Evolutionary conservation across 371 early-diverging fungal species (phyloP).

Genomic region (Mortierella sp.): DNA sequence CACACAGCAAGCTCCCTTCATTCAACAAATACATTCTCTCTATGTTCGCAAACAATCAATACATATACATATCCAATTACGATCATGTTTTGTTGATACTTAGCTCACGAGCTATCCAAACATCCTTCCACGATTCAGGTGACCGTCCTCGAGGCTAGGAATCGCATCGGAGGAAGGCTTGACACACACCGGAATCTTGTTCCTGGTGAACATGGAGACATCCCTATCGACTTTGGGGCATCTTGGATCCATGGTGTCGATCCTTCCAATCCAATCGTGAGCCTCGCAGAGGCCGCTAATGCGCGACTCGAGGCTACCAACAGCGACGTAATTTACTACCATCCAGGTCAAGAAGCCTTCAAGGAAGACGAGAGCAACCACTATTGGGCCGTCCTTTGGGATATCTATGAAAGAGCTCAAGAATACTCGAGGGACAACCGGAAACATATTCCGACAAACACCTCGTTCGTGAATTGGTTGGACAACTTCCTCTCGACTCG

Average conservation of each 20-base stretch:
- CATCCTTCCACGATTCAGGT: constrained; percentile 55
- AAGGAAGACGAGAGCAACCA: constrained; percentile 44
- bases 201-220: constrained; percentile 20
- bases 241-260: constrained; percentile 57
- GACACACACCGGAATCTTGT: constrained; percentile 49
- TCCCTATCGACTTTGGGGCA: constrained; percentile 56
- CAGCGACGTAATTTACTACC: constrained; percentile 42
- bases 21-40: not conserved
- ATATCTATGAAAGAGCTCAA: constrained; percentile 40
- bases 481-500: constrained; percentile 37
- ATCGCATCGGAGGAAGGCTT: constrained; percentile 52
- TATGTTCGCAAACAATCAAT: not conserved
- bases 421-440: constrained; percentile 38
- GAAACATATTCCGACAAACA: constrained; percentile 30
- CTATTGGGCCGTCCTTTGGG: constrained; percentile 53
- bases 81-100: constrained; percentile 9
- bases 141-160: constrained; percentile 54
- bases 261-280: constrained; percentile 44
- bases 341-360: constrained; percentile 32
- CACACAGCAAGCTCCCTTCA: not conserved
- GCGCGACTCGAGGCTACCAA: constrained; percentile 50
- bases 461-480: constrained; percentile 47
- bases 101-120: constrained; percentile 57
- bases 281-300: constrained; percentile 31
- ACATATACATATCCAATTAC: not conserved